phyloP scores from a whole-genome alignment of 1,139 yeast genomes.

The Pichia sp. region DNA sequence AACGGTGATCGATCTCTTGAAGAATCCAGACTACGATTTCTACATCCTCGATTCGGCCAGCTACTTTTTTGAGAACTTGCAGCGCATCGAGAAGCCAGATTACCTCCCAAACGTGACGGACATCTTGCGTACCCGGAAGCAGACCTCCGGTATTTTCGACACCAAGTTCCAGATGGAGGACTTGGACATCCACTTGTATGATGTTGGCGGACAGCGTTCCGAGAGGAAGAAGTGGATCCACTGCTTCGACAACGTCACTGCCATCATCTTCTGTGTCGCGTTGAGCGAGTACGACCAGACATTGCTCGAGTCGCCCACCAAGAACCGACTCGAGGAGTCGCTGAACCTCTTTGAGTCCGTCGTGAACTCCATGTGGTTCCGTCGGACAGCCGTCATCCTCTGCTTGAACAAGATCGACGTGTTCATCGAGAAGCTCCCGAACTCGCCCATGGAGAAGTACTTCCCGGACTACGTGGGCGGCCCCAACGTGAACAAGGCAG shows the following conservation, averaged over 20 bases:
- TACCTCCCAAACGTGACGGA: constrained; percentile 75
- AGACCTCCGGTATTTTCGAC: constrained; percentile 90
- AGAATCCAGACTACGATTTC: constrained; percentile 65
- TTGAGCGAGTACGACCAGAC: constrained; percentile 87
- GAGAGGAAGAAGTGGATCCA: constrained; percentile 96
- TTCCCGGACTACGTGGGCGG: constrained; percentile 94
- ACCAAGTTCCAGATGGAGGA: constrained; percentile 74
- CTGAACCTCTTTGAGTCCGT: constrained; percentile 83
- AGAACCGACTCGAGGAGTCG: constrained; percentile 83
- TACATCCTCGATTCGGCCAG: constrained; percentile 84
- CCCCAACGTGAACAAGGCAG: constrained; percentile 84
- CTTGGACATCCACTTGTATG: constrained; percentile 76
- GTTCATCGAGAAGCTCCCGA: constrained; percentile 78
- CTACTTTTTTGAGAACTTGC: constrained; percentile 69
- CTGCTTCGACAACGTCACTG: constrained; percentile 87
- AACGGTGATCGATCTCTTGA: constrained; percentile 54
- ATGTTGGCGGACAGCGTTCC: constrained; percentile 92
- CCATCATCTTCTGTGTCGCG: constrained; percentile 87
- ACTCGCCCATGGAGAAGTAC: constrained; percentile 75
- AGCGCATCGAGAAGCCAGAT: constrained; percentile 54
- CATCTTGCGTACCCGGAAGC: constrained; percentile 81
- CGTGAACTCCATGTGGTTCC: constrained; percentile 91
- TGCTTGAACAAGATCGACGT: constrained; percentile 88
- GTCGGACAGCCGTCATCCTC: constrained; percentile 77
- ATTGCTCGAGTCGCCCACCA: constrained; percentile 68